Percentiles rank a stretch among this genome's conserved stretches.
Evolutionary conservation across 2,329 filamentous ascomycete genomes (phyloP).

Genomic region (Alternaria gaisen): DNA sequence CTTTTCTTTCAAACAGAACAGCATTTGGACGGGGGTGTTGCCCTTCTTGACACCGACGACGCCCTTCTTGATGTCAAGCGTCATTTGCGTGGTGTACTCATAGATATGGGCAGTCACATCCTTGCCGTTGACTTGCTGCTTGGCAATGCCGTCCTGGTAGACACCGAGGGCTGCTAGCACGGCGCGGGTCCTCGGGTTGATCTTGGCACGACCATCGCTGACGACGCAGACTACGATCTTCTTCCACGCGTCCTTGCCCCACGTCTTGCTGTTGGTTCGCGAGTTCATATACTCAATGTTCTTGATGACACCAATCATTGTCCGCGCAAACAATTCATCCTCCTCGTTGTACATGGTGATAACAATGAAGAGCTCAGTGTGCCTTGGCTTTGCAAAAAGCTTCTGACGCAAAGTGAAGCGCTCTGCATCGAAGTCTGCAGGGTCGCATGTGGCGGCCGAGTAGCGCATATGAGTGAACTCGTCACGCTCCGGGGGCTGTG

Average conservation of each 20-base stretch:
- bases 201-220: conserved; percentile 95
- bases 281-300: conserved; percentile 99
- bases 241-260: conserved; percentile 99
- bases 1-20: conserved; percentile 99
- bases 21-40: conserved; percentile 89
- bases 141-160: conserved; percentile 97
- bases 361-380: conserved; percentile 95
- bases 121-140: conserved; percentile 96
- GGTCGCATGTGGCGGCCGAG: conserved; percentile 93
- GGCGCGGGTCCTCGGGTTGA: conserved; percentile 89
- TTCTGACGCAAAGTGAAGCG: conserved; percentile 92
- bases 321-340: conserved; percentile 92
- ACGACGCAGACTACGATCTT: conserved; percentile 99
- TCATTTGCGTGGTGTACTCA: conserved; percentile 87
- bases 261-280: conserved; percentile 91
- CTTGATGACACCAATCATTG: conserved; percentile 97
- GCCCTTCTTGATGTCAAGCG: conserved; percentile 87
- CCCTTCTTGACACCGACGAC: conserved; percentile 85
- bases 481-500: conserved; percentile 77
- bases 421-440: conserved; percentile 83
- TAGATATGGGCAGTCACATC: conserved; percentile 98
- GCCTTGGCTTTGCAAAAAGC: conserved; percentile 88
- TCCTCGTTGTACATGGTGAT: conserved; percentile 99
- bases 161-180: conserved; percentile 92
- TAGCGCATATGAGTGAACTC: conserved; percentile 93